Percentiles rank a stretch among this genome's conserved stretches.
Evolutionary conservation across 345 rosid genomes (phyloP).

Genomic region (Cochlearia excelsa): DNA sequence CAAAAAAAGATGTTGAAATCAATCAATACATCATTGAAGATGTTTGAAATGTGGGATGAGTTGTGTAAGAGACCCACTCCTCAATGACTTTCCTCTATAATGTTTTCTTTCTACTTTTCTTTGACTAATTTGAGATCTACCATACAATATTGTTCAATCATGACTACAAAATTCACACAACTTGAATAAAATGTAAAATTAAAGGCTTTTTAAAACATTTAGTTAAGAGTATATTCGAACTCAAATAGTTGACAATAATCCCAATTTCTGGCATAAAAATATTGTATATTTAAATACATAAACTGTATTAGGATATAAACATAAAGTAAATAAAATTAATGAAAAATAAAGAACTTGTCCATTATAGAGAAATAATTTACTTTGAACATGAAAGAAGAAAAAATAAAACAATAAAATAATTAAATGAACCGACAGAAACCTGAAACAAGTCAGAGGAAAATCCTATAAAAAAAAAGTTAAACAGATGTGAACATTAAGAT

Average conservation of each 20-base stretch:
- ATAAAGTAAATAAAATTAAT: too few species aligned
- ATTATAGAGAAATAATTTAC: neutral
- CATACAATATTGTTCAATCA: conserved; percentile 3
- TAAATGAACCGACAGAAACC: conserved; percentile 32
- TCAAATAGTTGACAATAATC: too few species aligned
- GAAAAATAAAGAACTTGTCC: conserved; percentile 1
- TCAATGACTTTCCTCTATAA: neutral
- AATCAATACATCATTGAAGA: conserved; percentile 17
- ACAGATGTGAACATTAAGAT: conserved; percentile 36
- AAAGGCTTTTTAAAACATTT: neutral
- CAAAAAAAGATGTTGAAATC: conserved; percentile 6
- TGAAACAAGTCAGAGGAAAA: conserved; percentile 33
- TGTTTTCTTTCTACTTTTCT: conserved; percentile 7
- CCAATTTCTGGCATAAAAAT: too few species aligned
- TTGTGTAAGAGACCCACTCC: conserved; percentile 26
- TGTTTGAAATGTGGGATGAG: conserved; percentile 11
- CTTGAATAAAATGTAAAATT: neutral
- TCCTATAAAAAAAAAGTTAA: conserved; percentile 25
- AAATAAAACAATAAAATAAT: neutral
- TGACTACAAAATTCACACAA: neutral
- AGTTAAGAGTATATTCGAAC: too few species aligned
- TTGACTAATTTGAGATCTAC: neutral
- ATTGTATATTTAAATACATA: too few species aligned
- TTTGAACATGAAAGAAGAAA: conserved; percentile 4
- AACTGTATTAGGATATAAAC: too few species aligned